Base-by-base conservation (phyloP, 2,329 filamentous ascomycete species). In the Colletotrichum sojae region DNA sequence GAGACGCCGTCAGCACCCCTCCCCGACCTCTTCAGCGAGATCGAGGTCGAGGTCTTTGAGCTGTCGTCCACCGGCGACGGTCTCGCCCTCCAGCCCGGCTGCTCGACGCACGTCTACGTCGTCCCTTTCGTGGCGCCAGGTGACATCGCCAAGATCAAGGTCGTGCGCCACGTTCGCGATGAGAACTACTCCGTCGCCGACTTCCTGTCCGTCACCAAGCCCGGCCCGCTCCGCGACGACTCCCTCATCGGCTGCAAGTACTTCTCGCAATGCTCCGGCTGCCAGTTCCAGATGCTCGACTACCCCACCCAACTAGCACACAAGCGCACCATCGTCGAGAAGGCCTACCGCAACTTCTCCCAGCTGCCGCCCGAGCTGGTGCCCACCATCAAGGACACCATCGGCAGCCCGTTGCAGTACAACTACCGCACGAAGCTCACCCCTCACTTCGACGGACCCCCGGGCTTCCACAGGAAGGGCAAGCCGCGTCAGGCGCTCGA, bases 341-440 rank as follows among this genome's bases (percentile, higher is more conserved):
- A 96, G 77, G 96, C 96, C 8, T 99, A 93, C 83, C 87, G 85
- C 71, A 95, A 97, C 83, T 99, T 98, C 82, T 97, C 95, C 15
- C 90, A 94, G 70, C 85, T 99, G 6, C 86, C 92, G 0, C 88
- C 92, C 0, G 90, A 92, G 68, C 84, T 92, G 20, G 85, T 98
- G 1, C 96, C 96, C 2, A 77, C 87, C 3, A 88, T 98, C 64
- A 88, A 86, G 57, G 92, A 97, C 72, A 99, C 96, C 9, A 94
- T 98, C 75, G 93, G 92, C 55, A 97, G 94, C 49, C 96, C 96
- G 2, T 81, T 97, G 71, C 91, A 97, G 81, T 98, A 97, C 80
- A 93, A 92, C 65, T 99, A 99, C 84, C 90, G 96, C 62, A 99
- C 96, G 20, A 99, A 99, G 82, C 87, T 99, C 73, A 99, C 96